phyloP scores from a whole-genome alignment of 768 basidiomycete genomes.

The Boletus sensibilis region DNA sequence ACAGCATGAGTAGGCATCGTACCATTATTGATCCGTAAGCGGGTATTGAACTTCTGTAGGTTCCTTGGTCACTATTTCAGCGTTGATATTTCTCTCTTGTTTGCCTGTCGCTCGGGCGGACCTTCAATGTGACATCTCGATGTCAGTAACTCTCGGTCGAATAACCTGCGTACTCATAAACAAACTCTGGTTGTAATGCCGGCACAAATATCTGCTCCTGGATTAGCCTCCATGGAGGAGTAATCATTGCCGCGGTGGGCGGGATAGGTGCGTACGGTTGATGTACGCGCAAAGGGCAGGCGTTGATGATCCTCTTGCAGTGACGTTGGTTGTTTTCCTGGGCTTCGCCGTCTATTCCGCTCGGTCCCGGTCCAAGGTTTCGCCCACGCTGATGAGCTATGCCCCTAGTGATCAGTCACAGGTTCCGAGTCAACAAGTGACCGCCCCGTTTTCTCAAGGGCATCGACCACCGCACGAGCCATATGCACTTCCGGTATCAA shows the following conservation, averaged over 20 bases:
- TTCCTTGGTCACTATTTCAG: neutral
- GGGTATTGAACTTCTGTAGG: neutral
- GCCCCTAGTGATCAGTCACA: neutral
- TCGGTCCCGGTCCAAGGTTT: neutral
- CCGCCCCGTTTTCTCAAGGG: neutral
- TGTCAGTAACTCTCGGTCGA: neutral
- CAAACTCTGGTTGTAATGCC: neutral
- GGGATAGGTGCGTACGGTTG: constrained; percentile 2
- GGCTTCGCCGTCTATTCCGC: neutral
- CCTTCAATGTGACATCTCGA: constrained; percentile 3
- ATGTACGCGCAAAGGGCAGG: neutral
- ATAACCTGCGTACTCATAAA: neutral
- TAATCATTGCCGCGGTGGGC: neutral
- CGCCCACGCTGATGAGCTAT: neutral
- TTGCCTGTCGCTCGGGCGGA: constrained; percentile 14
- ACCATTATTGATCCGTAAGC: neutral
- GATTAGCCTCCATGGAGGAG: neutral
- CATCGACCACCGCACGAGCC: neutral
- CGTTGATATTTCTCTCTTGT: constrained; percentile 4
- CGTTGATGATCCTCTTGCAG: constrained; percentile 2
- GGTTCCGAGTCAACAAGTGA: neutral
- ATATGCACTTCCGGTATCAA: constrained; percentile 4
- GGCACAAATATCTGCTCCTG: constrained; percentile 10
- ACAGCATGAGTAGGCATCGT: constrained; percentile 12
- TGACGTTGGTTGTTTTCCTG: constrained; percentile 1